Base-by-base conservation (phyloP, 2,329 filamentous ascomycete species). In the Aspergillus texensis region DNA sequence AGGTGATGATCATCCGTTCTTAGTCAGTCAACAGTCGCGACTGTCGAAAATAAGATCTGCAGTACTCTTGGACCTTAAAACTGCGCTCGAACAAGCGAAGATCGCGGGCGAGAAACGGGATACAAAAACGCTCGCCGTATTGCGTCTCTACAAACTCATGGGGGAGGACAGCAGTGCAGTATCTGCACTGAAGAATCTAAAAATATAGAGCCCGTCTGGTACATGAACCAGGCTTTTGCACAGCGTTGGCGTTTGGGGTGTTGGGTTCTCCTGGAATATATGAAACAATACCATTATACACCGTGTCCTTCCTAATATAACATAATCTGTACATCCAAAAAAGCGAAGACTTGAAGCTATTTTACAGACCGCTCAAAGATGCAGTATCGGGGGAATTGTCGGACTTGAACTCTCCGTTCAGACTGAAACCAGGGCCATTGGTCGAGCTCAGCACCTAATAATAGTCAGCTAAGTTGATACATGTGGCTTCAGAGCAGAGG, bases 371-470 rank as follows among this genome's bases (percentile, higher is more conserved):
- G 41, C 74, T 75, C 68, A 82, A 71, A 61, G 75, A 83, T 30
- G 84, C 80, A 52, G 82, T 81, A 55, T 90, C 77, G 57, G 79
- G 81, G 65, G 87, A 87, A 64, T 87, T 84, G 5, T 85, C 82
- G 59, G 89, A 83, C 71, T 81, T 88, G 77, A 95, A 91, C 60
- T 90, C 88, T 62, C 94, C 94, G 75, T 87, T 96, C 76, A 99
- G 80, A 75, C 89, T 93, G 82, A 99, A 88, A 0, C 93, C 94
- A 1, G 95, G 94, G 1, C 91, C 89, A 74, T 95, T 85, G 8
- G 94, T 96, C 14, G 93, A 93, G 82, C 92, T 94, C 72, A 99
- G 81, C 39, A 98, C 91, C 76, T 87, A 62, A 28, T 19, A 89
- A 83, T 75, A 89, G 87, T 71, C 86, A 78, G 46, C 32, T 8